Evolutionary conservation across 2,329 filamentous ascomycete species (phyloP).

Genomic region (Clarireedia paspali): DNA sequence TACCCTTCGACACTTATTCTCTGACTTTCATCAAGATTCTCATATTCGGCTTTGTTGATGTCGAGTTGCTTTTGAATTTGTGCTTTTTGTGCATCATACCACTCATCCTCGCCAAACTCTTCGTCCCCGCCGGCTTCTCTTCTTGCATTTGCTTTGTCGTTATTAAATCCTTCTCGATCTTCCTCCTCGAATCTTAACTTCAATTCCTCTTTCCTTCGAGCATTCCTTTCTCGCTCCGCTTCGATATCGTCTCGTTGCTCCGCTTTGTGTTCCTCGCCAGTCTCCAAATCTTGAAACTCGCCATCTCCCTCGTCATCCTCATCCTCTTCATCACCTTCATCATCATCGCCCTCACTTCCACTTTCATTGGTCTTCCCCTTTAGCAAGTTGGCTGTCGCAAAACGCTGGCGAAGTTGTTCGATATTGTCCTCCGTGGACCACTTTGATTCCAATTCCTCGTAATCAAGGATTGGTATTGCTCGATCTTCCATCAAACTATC

Average conservation of each 20-base stretch:
- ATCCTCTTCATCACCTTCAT: slow-evolving; percentile 39
- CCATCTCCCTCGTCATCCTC: slow-evolving; percentile 64
- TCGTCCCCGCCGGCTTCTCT: slow-evolving; percentile 58
- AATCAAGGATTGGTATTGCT: slow-evolving; percentile 70
- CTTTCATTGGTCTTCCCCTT: slow-evolving; percentile 46
- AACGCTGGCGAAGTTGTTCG: slow-evolving; percentile 64
- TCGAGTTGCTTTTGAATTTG: slow-evolving; percentile 90
- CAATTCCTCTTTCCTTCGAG: slow-evolving; percentile 86
- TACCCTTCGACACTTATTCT: slow-evolving; percentile 81
- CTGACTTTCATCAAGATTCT: slow-evolving; percentile 75
- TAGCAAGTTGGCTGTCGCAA: slow-evolving; percentile 62
- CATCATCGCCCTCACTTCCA: slow-evolving; percentile 37
- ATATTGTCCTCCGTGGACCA: slow-evolving; percentile 78
- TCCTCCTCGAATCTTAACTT: slow-evolving; percentile 94
- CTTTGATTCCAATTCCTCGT: slow-evolving; percentile 71
- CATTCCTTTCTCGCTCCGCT: slow-evolving; percentile 84
- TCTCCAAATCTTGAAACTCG: slow-evolving; percentile 79
- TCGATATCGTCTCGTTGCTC: slow-evolving; percentile 49
- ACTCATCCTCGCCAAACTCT: slow-evolving; percentile 94
- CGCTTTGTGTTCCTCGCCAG: slow-evolving; percentile 52
- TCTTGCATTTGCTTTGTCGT: slow-evolving; percentile 74
- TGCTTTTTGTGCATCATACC: slow-evolving; percentile 97
- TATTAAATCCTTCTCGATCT: slow-evolving; percentile 90
- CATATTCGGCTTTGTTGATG: slow-evolving; percentile 93
- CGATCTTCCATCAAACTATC: slow-evolving; percentile 69